Conservation (phyloP, 768 basidiomycete species). For the Lactifluus subvellereus region DNA sequence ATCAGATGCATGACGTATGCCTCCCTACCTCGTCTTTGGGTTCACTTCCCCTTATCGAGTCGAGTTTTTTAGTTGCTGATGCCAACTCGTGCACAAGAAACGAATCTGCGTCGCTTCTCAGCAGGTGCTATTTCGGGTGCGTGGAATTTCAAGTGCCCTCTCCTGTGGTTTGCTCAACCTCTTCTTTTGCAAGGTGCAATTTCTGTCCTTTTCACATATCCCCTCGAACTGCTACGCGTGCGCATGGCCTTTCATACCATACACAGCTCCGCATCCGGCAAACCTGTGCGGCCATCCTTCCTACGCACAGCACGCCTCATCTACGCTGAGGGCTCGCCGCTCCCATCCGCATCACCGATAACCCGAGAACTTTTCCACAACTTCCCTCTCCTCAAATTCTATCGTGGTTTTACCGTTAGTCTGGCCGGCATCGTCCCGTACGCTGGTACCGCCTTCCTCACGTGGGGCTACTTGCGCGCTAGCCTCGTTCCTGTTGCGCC, state of each 20-base stretch:
- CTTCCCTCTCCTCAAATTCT: constrained; percentile 82
- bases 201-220: constrained; percentile 91
- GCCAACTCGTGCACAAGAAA: constrained; percentile 74
- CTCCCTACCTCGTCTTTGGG: neutral
- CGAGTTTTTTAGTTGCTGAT: constrained; percentile 61
- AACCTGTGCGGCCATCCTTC: constrained; percentile 41
- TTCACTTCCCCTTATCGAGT: neutral
- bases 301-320: constrained; percentile 54
- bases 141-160: constrained; percentile 21
- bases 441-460: constrained; percentile 90
- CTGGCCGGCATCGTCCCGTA: constrained; percentile 92
- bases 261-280: constrained; percentile 18
- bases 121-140: constrained; percentile 86
- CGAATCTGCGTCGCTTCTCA: constrained; percentile 70
- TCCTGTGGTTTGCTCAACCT: neutral
- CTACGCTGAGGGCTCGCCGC: constrained; percentile 54
- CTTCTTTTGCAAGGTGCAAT: constrained; percentile 52
- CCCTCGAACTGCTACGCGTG: constrained; percentile 90
- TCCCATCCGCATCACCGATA: constrained; percentile 24
- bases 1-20: constrained; percentile 72
- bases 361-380: constrained; percentile 42
- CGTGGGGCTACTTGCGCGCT: constrained; percentile 76
- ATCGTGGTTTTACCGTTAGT: constrained; percentile 95
- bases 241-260: constrained; percentile 86
- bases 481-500: constrained; percentile 45